These are phyloP conservation scores for Candida nitratophila DNA, from an alignment of 805 yeast species.

Conservation along the genomic window DNA sequence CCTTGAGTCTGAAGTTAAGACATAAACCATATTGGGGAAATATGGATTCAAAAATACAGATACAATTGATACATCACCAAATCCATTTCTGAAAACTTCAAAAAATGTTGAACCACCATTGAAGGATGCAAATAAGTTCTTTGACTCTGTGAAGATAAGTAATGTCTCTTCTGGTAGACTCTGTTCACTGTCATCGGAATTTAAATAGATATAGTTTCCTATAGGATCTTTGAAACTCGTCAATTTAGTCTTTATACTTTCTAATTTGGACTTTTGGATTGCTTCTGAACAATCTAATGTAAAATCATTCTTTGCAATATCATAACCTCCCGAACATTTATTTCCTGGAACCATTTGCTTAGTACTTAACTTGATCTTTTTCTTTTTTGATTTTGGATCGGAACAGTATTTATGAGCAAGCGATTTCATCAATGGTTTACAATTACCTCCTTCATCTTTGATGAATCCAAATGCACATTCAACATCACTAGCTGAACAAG, in stretches of 20 bases:
- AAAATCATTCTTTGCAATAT: slow-evolving; percentile 12
- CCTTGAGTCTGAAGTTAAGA: slow-evolving; percentile 40
- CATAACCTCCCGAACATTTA: slow-evolving; percentile 10
- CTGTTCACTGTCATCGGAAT: slow-evolving; percentile 32
- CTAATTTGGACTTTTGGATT: slow-evolving; percentile 1
- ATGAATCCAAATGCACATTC: slow-evolving; percentile 59
- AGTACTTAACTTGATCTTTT: slow-evolving; percentile 16
- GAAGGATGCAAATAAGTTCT: slow-evolving; percentile 55
- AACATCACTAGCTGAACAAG: slow-evolving; percentile 57
- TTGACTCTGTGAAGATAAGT: slow-evolving; percentile 47
- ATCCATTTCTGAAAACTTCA: slow-evolving; percentile 23
- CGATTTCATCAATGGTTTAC: slow-evolving; percentile 31
- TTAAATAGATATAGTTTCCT: slow-evolving; percentile 51
- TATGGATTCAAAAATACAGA: slow-evolving; percentile 59
- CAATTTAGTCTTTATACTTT: not conserved
- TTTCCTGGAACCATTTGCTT: slow-evolving; percentile 20
- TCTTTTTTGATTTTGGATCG: slow-evolving; percentile 6
- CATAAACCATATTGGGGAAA: slow-evolving; percentile 47
- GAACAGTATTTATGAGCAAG: slow-evolving; percentile 16
- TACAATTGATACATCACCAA: slow-evolving; percentile 30
- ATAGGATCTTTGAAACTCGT: not conserved
- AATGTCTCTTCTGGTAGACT: slow-evolving; percentile 55
- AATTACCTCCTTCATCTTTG: slow-evolving; percentile 29
- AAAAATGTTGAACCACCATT: slow-evolving; percentile 56
- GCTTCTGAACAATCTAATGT: slow-evolving; percentile 31